phyloP scores from a whole-genome alignment of 208 protist species.

The Angomonas ambiguus region DNA sequence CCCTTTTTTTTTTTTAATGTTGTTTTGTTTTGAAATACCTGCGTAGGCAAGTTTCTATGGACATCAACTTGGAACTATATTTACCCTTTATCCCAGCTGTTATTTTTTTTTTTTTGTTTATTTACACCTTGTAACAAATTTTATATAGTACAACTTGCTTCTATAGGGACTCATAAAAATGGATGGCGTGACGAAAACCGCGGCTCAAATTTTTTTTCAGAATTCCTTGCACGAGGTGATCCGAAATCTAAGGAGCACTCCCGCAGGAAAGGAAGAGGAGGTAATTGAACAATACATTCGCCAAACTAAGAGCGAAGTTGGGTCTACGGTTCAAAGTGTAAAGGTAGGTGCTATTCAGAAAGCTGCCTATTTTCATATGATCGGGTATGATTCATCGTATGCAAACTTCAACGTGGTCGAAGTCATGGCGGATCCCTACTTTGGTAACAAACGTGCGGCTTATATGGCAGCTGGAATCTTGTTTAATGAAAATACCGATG shows the following conservation, averaged over 20 bases:
- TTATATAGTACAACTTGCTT: no score
- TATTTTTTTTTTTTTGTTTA: conserved; percentile 17
- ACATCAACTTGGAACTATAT: background rate
- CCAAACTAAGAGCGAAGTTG: conserved; percentile 95
- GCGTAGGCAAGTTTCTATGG: background rate
- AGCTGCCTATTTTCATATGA: conserved; percentile 97
- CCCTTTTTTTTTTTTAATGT: conserved; percentile 1
- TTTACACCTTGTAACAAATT: background rate
- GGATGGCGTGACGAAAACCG: conserved; percentile 27
- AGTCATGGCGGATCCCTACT: conserved; percentile 89
- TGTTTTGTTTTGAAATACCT: background rate
- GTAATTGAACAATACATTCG: conserved; percentile 90
- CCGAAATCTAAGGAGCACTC: conserved; percentile 89
- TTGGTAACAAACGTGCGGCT: conserved; percentile 84
- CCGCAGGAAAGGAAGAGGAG: conserved; percentile 82
- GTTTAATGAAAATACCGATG: conserved; percentile 95
- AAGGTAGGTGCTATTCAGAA: conserved; percentile 96
- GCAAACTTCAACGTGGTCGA: conserved; percentile 96
- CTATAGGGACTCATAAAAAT: background rate
- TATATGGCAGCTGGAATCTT: conserved; percentile 95
- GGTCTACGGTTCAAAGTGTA: conserved; percentile 69
- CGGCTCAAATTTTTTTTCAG: conserved; percentile 73
- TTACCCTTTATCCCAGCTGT: background rate
- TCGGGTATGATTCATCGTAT: conserved; percentile 96
- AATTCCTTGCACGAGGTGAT: conserved; percentile 92